Conservation (phyloP, 768 basidiomycete species). For the Saitozyma sp. region DNA sequence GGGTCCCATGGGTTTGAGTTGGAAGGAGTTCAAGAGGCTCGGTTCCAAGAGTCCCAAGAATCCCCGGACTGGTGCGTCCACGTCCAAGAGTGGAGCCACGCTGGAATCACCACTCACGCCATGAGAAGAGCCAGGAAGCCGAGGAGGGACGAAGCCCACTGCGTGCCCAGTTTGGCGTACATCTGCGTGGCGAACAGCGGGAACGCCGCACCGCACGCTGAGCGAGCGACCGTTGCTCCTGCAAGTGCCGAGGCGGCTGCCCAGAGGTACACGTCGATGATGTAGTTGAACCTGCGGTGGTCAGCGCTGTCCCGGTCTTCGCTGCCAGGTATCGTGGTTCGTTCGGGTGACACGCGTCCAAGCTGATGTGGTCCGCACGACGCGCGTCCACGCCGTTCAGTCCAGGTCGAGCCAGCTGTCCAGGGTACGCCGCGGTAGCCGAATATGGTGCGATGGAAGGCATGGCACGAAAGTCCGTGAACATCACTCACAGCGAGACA, state of each 20-base stretch:
- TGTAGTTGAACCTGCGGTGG: conserved; percentile 44
- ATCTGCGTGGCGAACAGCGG: conserved; percentile 53
- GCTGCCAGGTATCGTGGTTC: too few species aligned
- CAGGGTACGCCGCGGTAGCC: too few species aligned
- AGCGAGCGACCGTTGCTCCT: conserved; percentile 47
- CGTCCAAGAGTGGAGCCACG: too few species aligned
- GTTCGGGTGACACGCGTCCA: too few species aligned
- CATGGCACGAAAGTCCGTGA: too few species aligned
- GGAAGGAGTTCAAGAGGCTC: too few species aligned
- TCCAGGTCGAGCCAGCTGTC: too few species aligned
- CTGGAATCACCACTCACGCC: conserved; percentile 16
- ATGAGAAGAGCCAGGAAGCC: conserved; percentile 50
- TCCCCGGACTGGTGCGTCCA: too few species aligned
- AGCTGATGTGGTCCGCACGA: too few species aligned
- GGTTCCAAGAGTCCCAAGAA: too few species aligned
- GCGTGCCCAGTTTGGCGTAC: conserved; percentile 52
- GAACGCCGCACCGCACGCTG: conserved; percentile 47
- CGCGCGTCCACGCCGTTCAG: too few species aligned
- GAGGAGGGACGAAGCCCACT: conserved; percentile 54
- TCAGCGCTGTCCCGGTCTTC: conserved; percentile 3
- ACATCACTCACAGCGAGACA: conserved; percentile 49
- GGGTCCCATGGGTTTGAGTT: background rate
- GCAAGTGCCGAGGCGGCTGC: conserved; percentile 55
- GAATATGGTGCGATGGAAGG: too few species aligned
- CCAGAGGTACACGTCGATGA: conserved; percentile 55